Conservation (phyloP, 441 rosid species). For the Dalechampia spathulata region DNA sequence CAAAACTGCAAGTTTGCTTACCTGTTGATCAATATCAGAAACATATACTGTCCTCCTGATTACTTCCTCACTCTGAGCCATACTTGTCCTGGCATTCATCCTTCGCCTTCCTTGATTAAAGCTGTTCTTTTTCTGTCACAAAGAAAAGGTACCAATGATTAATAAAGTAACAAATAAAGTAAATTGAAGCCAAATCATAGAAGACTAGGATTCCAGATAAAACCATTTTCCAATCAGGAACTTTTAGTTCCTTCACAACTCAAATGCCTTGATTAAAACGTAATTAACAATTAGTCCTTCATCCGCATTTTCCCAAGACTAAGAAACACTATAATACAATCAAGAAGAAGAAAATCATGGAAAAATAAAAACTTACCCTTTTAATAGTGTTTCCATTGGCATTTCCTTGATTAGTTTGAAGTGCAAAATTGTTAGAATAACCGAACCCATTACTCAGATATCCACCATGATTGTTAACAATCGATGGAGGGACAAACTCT, state of each 20-base stretch:
- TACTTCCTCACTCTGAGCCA: conserved; percentile 79
- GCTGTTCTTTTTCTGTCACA: conserved; percentile 48
- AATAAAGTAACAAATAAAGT: too few relatives aligned
- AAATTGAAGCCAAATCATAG: too few relatives aligned
- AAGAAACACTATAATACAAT: too few relatives aligned
- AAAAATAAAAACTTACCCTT: conserved; percentile 35
- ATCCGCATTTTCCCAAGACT: too few relatives aligned
- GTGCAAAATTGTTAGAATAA: conserved; percentile 43
- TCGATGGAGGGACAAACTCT: conserved; percentile 86
- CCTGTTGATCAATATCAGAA: conserved; percentile 93
- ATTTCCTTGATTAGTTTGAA: conserved; percentile 31
- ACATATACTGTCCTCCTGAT: conserved; percentile 83
- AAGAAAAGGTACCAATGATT: too few relatives aligned
- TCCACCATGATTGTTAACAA: conserved; percentile 22
- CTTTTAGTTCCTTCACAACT: too few relatives aligned
- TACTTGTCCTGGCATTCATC: conserved; percentile 62
- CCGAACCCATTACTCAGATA: conserved; percentile 45
- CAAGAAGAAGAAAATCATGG: too few relatives aligned
- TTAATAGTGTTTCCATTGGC: conserved; percentile 37
- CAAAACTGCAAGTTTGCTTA: conserved; percentile 18
- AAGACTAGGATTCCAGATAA: too few relatives aligned
- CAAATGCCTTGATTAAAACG: too few relatives aligned
- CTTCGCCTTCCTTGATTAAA: conserved; percentile 57
- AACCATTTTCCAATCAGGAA: too few relatives aligned
- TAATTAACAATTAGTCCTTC: too few relatives aligned